Base-by-base conservation (phyloP, 768 basidiomycete species). In the Lactarius evosmus region DNA sequence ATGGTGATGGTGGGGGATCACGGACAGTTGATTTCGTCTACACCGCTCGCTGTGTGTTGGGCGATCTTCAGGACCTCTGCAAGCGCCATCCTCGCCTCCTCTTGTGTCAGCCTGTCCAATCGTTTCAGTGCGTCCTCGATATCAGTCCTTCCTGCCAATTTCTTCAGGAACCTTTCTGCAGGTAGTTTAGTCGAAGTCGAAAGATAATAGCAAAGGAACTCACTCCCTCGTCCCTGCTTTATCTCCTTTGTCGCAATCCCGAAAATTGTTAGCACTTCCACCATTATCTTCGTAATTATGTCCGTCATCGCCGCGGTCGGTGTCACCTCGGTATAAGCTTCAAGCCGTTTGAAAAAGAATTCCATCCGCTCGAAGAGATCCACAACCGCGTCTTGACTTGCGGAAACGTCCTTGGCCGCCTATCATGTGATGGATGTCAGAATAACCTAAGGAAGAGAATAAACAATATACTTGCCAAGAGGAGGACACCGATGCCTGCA, bases 241-340 rank as follows among this genome's bases (percentile, higher is more conserved):
- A 61, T 61, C 27, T 44, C 38, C 40, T 27, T 53, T 19, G 52
- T 54, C 27, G 27, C 36, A 16, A 61, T 32, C 22, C 29, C 52
- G 25, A 61, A 40, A 29, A 61, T 54, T 33, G 4, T 3, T 9
- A 61, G 51, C 7, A 61, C 38, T 25, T 61, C 60, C 4, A 32
- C 52, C 52, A 61, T 61, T 7, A 53, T 30, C 12, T 54, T 44
- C n/a, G 54, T 52, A 14, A 61, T 33, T n/a, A 19, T 40, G n/a
- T 54, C 30, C 7, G 12, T 54, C 52, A 53, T 61, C 5, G 17
- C 60, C 3, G 7, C 19, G 2, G 52, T 44, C 36, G n/a, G 29
- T 25, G 51, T 38, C 6, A 54, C n/a, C 8, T 54, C 16, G 9
- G 30, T 25, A 32, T 54, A 53, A 14, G 25, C 14, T 40, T 53